Evolutionary conservation across 2,329 filamentous ascomycete genomes (phyloP).

Genomic region (Trichoderma harzianum): DNA sequence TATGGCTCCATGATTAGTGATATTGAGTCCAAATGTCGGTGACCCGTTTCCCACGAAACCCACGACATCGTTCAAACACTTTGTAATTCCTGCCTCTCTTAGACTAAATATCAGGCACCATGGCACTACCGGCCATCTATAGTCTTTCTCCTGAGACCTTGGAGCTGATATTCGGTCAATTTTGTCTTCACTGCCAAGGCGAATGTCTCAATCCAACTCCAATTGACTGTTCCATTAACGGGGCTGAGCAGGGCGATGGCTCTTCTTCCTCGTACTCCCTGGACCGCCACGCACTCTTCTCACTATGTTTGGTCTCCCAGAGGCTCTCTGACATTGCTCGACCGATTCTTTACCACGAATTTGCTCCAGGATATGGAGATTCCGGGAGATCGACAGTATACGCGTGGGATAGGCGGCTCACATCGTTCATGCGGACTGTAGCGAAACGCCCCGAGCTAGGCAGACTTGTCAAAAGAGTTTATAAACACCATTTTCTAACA

Average conservation of each 20-base stretch:
- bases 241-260: background rate
- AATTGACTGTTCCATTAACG: background rate
- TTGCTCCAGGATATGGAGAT: background rate
- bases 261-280: background rate
- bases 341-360: background rate
- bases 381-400: background rate
- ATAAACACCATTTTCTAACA: background rate
- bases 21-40: background rate
- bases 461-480: background rate
- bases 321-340: background rate
- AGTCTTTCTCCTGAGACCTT: background rate
- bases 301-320: background rate
- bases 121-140: background rate
- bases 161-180: background rate
- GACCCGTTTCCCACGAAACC: background rate
- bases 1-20: background rate
- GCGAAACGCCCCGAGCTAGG: background rate
- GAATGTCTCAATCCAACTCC: background rate
- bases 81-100: background rate
- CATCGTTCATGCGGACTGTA: background rate
- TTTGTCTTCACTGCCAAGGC: background rate
- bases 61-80: background rate
- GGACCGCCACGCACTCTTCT: background rate
- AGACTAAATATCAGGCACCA: background rate
- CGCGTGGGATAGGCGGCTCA: background rate